Evolutionary conservation across 1,139 yeast species (phyloP), one percentile per base, ranked within the genome.

Genomic region (Lipomyces yarrowii): DNA sequence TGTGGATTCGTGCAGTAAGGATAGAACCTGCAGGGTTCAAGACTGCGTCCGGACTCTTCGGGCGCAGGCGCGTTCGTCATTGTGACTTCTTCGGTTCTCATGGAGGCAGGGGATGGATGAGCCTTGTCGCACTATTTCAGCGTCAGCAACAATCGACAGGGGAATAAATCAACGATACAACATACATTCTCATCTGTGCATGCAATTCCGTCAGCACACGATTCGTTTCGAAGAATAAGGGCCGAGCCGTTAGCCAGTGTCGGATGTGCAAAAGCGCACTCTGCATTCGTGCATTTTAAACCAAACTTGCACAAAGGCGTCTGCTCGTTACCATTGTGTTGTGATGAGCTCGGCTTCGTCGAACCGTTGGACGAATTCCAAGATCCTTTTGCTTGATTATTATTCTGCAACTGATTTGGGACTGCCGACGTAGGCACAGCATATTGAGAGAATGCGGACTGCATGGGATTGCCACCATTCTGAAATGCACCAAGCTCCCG

Each of bases 201-300:
- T 39, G 79, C 77, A 70, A 87, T 83, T 69, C 90, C 91, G 60
- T 82, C 86, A 35, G 87, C 80, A 80, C 97, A 91, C 96, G 96
- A 90, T 71, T 87, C 88, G 65, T 86, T 80, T 26, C 84, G 83
- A 32, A 84, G 80, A 52, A 91, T 91, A 72, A 87, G 86, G 32
- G 92, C 91, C 67, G 84, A 86, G 67, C 84, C 85, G 76, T 89
- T 90, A 18, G 91, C 90, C 0, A 96, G 96, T 0, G 97, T 90
- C 59, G 97, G 97, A 75, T 91, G 97, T 37, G 93, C 97, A 80
- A 88, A 91, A 33, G 92, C 91, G 80, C 97, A 91, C 69, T 84
- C 78, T 68, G 87, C 91, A 74, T 89, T 90, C 39, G 89, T 82
- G 77, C 97, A 91, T 63, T 86, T 79, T 42, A 83, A 81, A 53